Conservation (phyloP, 2,329 filamentous ascomycete species). For the Chaetothyriales sp. region DNA sequence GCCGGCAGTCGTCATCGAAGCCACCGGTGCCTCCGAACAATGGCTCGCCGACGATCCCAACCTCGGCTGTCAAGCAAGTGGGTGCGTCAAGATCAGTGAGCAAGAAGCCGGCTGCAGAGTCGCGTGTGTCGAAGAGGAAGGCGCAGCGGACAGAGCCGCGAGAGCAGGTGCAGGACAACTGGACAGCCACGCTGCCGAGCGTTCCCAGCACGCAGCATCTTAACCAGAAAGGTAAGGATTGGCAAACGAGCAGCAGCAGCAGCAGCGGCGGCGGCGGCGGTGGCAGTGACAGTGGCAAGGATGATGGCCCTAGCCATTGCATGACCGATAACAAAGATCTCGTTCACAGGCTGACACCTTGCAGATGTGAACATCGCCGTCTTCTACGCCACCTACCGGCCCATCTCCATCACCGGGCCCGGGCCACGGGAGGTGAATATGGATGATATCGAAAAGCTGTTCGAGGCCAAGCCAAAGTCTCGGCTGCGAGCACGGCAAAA, state of each 20-base stretch:
- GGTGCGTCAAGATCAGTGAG: slow-evolving; percentile 12
- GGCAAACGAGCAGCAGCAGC: not conserved
- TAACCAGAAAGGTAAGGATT: slow-evolving; percentile 30
- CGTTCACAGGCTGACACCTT: slow-evolving; percentile 5
- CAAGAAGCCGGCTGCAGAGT: slow-evolving; percentile 15
- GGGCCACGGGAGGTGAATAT: slow-evolving; percentile 58
- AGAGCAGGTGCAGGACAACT: slow-evolving; percentile 17
- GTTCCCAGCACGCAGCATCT: slow-evolving; percentile 35
- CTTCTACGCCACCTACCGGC: slow-evolving; percentile 92
- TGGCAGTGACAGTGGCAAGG: too few relatives aligned
- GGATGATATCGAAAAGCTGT: slow-evolving; percentile 72
- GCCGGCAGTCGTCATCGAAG: slow-evolving; percentile 36
- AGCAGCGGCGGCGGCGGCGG: too few relatives aligned
- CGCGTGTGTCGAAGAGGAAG: slow-evolving; percentile 15
- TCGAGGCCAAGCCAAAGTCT: slow-evolving; percentile 43
- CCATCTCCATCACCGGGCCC: slow-evolving; percentile 72
- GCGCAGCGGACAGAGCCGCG: slow-evolving; percentile 22
- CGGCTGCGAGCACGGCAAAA: slow-evolving; percentile 32
- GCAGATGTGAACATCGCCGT: slow-evolving; percentile 73
- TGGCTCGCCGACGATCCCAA: slow-evolving; percentile 22
- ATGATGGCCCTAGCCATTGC: not conserved
- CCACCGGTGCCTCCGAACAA: slow-evolving; percentile 31
- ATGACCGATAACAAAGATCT: not conserved
- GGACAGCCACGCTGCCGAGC: slow-evolving; percentile 29
- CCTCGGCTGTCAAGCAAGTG: slow-evolving; percentile 16